Evolutionary conservation across 2,329 filamentous ascomycete genomes (phyloP).

Genomic region (Colletotrichum nymphaeae): DNA sequence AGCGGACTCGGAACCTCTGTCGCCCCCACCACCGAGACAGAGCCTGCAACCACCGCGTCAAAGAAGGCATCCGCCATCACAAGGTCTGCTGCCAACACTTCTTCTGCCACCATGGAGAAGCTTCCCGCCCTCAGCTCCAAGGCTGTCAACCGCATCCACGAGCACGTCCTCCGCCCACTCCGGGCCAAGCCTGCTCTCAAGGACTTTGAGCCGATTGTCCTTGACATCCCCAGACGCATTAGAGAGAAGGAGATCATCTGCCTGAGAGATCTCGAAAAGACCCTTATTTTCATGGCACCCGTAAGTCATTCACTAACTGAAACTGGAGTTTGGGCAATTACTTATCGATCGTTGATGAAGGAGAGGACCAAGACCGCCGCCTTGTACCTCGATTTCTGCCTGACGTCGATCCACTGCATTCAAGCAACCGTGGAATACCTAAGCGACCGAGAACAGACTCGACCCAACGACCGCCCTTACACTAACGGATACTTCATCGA

Average conservation of each 20-base stretch:
- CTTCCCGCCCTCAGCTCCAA: constrained; percentile 73
- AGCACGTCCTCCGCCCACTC: constrained; percentile 82
- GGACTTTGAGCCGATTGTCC: constrained; percentile 83
- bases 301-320: constrained; percentile 78
- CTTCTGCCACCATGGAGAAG: constrained; percentile 57
- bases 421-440: constrained; percentile 89
- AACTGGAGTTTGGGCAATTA: constrained; percentile 69
- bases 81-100: constrained; percentile 62
- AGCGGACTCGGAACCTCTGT: constrained; percentile 90
- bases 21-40: constrained; percentile 65
- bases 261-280: constrained; percentile 94
- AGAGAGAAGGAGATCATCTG: constrained; percentile 87
- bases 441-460: constrained; percentile 86
- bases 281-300: constrained; percentile 87
- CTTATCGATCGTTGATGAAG: constrained; percentile 81
- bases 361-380: constrained; percentile 78
- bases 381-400: constrained; percentile 87
- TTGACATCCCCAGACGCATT: constrained; percentile 83
- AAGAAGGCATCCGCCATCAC: constrained; percentile 70
- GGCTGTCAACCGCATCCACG: constrained; percentile 82
- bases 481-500: constrained; percentile 97
- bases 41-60: constrained; percentile 53
- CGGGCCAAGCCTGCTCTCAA: constrained; percentile 78
- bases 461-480: constrained; percentile 88
- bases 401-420: constrained; percentile 89